These are phyloP conservation scores for Perilla frutescens DNA, from an alignment of 257 asterid species.

Conservation along the genomic window DNA sequence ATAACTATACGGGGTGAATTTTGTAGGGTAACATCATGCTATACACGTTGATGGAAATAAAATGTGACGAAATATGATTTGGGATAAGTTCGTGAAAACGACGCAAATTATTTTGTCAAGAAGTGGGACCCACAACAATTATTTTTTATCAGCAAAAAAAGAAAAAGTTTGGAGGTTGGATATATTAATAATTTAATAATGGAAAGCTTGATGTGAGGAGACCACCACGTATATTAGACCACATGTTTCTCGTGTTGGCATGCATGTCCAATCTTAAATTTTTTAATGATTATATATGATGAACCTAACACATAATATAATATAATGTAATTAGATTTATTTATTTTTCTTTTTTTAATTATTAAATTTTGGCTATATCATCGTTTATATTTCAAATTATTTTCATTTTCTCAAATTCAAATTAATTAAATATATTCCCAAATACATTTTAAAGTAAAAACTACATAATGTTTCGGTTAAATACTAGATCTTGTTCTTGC, in stretches of 20 bases:
- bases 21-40: too few relatives aligned
- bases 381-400: too few relatives aligned
- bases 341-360: too few relatives aligned
- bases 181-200: neutral
- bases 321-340: too few relatives aligned
- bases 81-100: neutral
- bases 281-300: neutral
- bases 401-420: too few relatives aligned
- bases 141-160: neutral
- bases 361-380: too few relatives aligned
- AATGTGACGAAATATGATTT: neutral
- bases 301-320: neutral
- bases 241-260: constrained; percentile 17
- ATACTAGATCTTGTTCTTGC: too few relatives aligned
- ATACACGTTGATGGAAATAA: neutral
- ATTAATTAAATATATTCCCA: too few relatives aligned
- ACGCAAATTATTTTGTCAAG: neutral
- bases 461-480: too few relatives aligned
- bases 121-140: neutral
- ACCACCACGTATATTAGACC: neutral
- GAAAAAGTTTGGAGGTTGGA: neutral
- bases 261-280: neutral
- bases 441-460: too few relatives aligned
- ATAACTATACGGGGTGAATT: too few relatives aligned
- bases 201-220: neutral